Evolutionary conservation across 2,329 filamentous ascomycete genomes (phyloP).

Genomic region (Ramichloridium luteum): DNA sequence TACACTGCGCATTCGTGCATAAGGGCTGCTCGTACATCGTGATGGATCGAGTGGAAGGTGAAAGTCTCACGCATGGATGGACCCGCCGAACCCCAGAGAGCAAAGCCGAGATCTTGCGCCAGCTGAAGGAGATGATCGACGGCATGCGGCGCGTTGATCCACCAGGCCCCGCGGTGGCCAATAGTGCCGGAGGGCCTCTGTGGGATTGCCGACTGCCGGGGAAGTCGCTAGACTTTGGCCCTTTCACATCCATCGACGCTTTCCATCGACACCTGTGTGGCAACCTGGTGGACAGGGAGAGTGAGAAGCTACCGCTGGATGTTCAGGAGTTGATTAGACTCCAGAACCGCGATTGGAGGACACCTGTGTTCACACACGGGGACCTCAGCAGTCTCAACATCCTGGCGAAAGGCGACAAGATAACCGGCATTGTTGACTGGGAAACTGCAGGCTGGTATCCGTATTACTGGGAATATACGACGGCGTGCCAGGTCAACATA

Average conservation of each 20-base stretch:
- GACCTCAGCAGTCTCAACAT: slow-evolving; percentile 37
- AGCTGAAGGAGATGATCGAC: slow-evolving; percentile 6
- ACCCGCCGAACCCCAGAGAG: too few relatives aligned
- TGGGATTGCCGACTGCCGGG: slow-evolving; percentile 6
- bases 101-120: too few relatives aligned
- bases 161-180: slow-evolving; percentile 3
- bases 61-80: too few relatives aligned
- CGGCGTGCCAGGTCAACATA: slow-evolving; percentile 30
- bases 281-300: neutral
- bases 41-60: slow-evolving; percentile 4
- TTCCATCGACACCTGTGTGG: slow-evolving; percentile 7
- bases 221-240: too few relatives aligned
- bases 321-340: slow-evolving; percentile 23
- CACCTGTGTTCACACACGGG: slow-evolving; percentile 39
- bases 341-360: slow-evolving; percentile 27
- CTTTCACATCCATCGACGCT: slow-evolving; percentile 6
- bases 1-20: slow-evolving; percentile 6
- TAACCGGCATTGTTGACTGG: slow-evolving; percentile 39
- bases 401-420: slow-evolving; percentile 27
- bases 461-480: slow-evolving; percentile 35
- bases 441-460: slow-evolving; percentile 38
- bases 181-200: slow-evolving; percentile 4
- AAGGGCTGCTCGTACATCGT: slow-evolving; percentile 7
- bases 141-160: slow-evolving; percentile 3
- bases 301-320: neutral